Conservation (phyloP, 1,139 yeast species). For the Candida sp. region DNA sequence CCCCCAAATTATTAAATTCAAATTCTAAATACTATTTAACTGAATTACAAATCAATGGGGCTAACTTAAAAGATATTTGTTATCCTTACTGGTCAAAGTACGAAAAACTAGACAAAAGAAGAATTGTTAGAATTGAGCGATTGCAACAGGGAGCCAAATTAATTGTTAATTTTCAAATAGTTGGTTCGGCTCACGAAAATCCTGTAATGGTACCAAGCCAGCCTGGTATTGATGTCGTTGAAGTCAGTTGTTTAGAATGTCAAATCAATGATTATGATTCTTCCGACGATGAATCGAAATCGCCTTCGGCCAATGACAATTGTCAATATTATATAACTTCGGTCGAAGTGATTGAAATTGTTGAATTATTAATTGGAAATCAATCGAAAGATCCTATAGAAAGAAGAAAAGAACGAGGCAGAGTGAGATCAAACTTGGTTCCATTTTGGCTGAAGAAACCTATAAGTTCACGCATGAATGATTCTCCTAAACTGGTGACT, state of each 20-base stretch:
- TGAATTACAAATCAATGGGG: slow-evolving; percentile 40
- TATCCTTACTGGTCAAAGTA: slow-evolving; percentile 44
- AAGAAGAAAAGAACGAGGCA: slow-evolving; percentile 57
- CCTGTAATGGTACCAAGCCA: slow-evolving; percentile 36
- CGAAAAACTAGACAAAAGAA: slow-evolving; percentile 49
- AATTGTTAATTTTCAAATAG: slow-evolving; percentile 45
- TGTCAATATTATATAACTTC: slow-evolving; percentile 56
- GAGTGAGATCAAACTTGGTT: slow-evolving; percentile 61
- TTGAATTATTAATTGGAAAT: slow-evolving; percentile 55
- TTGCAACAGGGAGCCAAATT: slow-evolving; percentile 46
- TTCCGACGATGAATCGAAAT: slow-evolving; percentile 4
- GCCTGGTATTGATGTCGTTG: slow-evolving; percentile 46
- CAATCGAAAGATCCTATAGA: slow-evolving; percentile 44
- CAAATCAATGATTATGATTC: slow-evolving; percentile 25
- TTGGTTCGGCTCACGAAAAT: slow-evolving; percentile 50
- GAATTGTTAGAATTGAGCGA: slow-evolving; percentile 58
- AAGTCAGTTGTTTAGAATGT: slow-evolving; percentile 57
- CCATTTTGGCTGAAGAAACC: slow-evolving; percentile 69
- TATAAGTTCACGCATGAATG: slow-evolving; percentile 47
- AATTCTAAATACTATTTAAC: slow-evolving; percentile 42
- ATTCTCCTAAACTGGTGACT: slow-evolving; percentile 11
- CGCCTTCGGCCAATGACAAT: background rate
- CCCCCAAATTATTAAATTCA: slow-evolving; percentile 43
- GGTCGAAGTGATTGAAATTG: slow-evolving; percentile 64
- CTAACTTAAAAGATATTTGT: slow-evolving; percentile 46